Percentiles rank a stretch among this genome's conserved stretches.
These are phyloP conservation scores for Talaromyces sp. DNA, from an alignment of 2,329 filamentous ascomycete genomes.

Conservation along the genomic window DNA sequence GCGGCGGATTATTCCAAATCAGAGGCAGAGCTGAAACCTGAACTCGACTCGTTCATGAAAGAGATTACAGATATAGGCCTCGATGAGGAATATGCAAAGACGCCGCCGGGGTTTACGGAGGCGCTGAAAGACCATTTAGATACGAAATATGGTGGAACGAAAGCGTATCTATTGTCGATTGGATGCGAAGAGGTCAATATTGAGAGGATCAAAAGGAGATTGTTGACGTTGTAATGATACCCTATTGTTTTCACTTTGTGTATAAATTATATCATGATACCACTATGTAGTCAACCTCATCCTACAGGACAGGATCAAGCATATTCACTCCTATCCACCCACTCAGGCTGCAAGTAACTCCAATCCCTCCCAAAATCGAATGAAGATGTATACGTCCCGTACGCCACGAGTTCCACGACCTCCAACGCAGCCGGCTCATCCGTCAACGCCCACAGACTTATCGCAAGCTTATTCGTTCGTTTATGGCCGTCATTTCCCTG, in stretches of 20 bases:
- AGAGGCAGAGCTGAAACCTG: slow-evolving; percentile 56
- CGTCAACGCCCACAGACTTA: slow-evolving; percentile 67
- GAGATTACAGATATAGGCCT: slow-evolving; percentile 71
- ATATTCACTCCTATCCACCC: slow-evolving; percentile 15
- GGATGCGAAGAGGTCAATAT: slow-evolving; percentile 54
- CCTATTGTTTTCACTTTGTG: slow-evolving; percentile 6
- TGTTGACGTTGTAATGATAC: slow-evolving; percentile 25
- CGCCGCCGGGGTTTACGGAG: slow-evolving; percentile 61
- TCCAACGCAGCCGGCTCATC: slow-evolving; percentile 55
- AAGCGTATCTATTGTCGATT: slow-evolving; percentile 61
- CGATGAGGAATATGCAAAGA: slow-evolving; percentile 67
- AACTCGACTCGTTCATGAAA: slow-evolving; percentile 60
- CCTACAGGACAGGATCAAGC: background rate
- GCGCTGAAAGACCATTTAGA: slow-evolving; percentile 58
- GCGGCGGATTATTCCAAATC: slow-evolving; percentile 70
- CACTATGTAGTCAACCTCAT: background rate
- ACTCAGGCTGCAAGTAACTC: slow-evolving; percentile 13
- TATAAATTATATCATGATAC: background rate
- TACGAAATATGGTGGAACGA: slow-evolving; percentile 62
- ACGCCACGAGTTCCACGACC: slow-evolving; percentile 48
- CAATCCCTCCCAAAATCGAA: slow-evolving; percentile 14
- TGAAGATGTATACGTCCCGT: slow-evolving; percentile 29
- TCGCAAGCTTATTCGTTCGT: slow-evolving; percentile 60
- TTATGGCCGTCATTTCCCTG: slow-evolving; percentile 56
- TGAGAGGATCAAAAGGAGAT: slow-evolving; percentile 28